Percentiles rank a stretch among this genome's conserved stretches.
These are phyloP conservation scores for Colletotrichum higginsianum DNA, from an alignment of 2,329 filamentous ascomycete genomes.

Conservation along the genomic window DNA sequence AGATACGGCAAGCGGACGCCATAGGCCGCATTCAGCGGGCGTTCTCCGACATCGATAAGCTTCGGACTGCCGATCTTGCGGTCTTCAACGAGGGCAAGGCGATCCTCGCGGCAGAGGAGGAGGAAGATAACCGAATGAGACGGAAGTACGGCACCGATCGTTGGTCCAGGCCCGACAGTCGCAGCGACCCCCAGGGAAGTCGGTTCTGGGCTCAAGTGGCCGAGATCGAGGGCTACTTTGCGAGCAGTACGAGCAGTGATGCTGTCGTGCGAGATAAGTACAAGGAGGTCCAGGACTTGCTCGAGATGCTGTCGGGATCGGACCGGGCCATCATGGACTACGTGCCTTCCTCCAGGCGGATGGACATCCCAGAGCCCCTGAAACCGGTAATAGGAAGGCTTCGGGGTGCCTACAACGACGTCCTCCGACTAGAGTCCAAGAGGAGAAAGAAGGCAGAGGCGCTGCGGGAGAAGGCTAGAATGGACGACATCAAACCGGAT, in stretches of 20 bases:
- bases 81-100: conserved; percentile 88
- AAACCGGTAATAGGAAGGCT: conserved; percentile 85
- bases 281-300: conserved; percentile 79
- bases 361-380: conserved; percentile 84
- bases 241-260: conserved; percentile 71
- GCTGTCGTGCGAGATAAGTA: conserved; percentile 82
- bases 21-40: conserved; percentile 82
- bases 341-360: conserved; percentile 87
- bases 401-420: conserved; percentile 86
- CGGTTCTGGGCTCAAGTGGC: conserved; percentile 82
- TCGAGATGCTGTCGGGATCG: conserved; percentile 83
- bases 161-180: conserved; percentile 82
- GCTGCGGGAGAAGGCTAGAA: conserved; percentile 82
- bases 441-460: conserved; percentile 84
- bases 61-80: conserved; percentile 84
- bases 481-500: conserved; percentile 90
- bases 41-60: conserved; percentile 89
- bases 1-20: conserved; percentile 92
- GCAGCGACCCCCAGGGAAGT: conserved; percentile 73
- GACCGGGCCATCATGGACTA: conserved; percentile 88
- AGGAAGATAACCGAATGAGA: conserved; percentile 84
- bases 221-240: conserved; percentile 91
- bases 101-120: conserved; percentile 82
- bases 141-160: conserved; percentile 88
- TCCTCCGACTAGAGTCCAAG: conserved; percentile 85